These are phyloP conservation scores for Tetracladium marchalianum DNA, from an alignment of 495 filamentous ascomycete species.

Conservation along the genomic window DNA sequence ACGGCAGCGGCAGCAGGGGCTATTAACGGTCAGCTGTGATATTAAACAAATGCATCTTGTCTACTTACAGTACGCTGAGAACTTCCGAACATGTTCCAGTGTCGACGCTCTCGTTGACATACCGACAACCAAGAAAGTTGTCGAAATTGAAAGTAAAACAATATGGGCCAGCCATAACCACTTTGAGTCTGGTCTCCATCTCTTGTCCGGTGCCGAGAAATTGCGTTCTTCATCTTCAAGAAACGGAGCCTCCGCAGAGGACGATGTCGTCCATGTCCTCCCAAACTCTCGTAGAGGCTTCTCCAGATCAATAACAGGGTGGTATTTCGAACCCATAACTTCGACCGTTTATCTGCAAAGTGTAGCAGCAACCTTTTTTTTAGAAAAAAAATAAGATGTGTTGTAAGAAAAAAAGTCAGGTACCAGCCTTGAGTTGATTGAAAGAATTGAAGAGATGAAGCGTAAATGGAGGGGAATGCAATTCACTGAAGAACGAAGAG, in stretches of 20 bases:
- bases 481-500: neutral
- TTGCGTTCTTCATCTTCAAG: constrained; percentile 27
- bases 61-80: constrained; percentile 19
- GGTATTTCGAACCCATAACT: constrained; percentile 17
- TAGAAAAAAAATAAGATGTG: neutral
- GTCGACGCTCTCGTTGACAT: constrained; percentile 26
- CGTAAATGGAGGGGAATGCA: neutral
- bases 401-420: neutral
- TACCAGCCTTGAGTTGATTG: neutral
- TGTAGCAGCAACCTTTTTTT: too few species aligned
- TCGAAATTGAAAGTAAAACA: constrained; percentile 29
- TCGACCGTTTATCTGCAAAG: neutral
- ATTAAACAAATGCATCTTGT: neutral
- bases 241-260: constrained; percentile 9
- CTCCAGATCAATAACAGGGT: constrained; percentile 11
- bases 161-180: constrained; percentile 37
- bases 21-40: constrained; percentile 18
- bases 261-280: constrained; percentile 7
- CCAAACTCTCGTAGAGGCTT: constrained; percentile 10
- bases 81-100: constrained; percentile 14
- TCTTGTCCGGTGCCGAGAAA: neutral
- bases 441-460: neutral
- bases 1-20: constrained; percentile 35
- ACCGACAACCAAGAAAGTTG: constrained; percentile 31
- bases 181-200: constrained; percentile 11